Conservation (phyloP, 805 yeast species). For the Ogataea ganodermae region DNA sequence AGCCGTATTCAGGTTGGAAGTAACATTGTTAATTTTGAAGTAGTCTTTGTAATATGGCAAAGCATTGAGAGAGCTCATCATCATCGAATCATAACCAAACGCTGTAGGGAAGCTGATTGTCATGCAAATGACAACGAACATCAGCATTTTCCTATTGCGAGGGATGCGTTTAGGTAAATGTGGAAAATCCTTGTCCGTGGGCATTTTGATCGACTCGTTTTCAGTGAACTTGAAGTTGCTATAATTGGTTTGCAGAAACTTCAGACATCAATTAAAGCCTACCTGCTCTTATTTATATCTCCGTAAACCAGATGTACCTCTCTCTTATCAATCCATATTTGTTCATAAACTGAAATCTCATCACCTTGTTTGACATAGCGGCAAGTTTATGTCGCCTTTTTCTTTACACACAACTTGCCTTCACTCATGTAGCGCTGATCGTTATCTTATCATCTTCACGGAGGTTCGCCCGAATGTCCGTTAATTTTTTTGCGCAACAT, state of each 20-base stretch:
- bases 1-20: conserved; percentile 16
- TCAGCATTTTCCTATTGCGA: background rate
- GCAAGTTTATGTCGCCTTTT: no score
- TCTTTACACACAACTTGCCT: no score
- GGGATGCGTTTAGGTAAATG: conserved; percentile 36
- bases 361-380: no score
- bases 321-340: no score
- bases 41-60: conserved; percentile 14
- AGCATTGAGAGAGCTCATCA: conserved; percentile 18
- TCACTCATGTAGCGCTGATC: background rate
- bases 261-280: no score
- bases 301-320: no score
- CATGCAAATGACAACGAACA: conserved; percentile 6
- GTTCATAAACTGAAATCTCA: no score
- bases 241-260: no score
- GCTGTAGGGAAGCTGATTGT: conserved; percentile 10
- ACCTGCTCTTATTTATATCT: no score
- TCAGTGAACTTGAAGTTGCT: background rate
- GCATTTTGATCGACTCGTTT: background rate
- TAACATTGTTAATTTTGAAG: conserved; percentile 7
- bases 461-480: conserved; percentile 6
- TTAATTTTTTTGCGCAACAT: background rate
- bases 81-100: conserved; percentile 31
- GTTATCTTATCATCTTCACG: background rate
- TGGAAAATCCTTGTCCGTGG: background rate